Percentiles rank a stretch among this genome's conserved stretches.
These are phyloP conservation scores for Diplocarpon mali DNA, from an alignment of 2,329 filamentous ascomycete species.

Conservation along the genomic window DNA sequence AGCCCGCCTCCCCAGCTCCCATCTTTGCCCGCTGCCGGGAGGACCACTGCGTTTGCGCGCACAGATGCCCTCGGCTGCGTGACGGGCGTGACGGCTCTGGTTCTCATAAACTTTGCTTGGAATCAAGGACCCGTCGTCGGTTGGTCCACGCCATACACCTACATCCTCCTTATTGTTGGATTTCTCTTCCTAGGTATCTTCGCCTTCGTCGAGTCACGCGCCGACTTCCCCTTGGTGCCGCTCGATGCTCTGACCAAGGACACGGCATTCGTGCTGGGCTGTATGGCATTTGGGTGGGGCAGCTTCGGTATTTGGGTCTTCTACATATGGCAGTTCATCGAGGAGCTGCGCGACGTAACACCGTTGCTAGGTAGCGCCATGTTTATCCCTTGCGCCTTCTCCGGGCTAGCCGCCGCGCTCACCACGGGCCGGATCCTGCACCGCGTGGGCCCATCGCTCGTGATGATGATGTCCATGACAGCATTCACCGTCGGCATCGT, in stretches of 20 bases:
- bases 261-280: slow-evolving; percentile 35
- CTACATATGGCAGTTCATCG: slow-evolving; percentile 20
- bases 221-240: slow-evolving; percentile 45
- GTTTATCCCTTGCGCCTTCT: slow-evolving; percentile 21
- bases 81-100: slow-evolving; percentile 37
- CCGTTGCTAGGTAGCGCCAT: slow-evolving; percentile 26
- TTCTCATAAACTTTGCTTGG: slow-evolving; percentile 45
- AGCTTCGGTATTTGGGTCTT: slow-evolving; percentile 24
- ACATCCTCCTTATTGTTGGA: slow-evolving; percentile 44
- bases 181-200: slow-evolving; percentile 43
- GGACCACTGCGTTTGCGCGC: slow-evolving; percentile 13
- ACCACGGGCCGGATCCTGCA: slow-evolving; percentile 28
- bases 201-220: slow-evolving; percentile 37
- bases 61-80: slow-evolving; percentile 35
- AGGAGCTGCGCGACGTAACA: slow-evolving; percentile 20
- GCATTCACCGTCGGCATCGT: slow-evolving; percentile 32
- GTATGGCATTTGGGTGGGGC: slow-evolving; percentile 21
- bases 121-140: slow-evolving; percentile 29
- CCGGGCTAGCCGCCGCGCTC: slow-evolving; percentile 27
- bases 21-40: slow-evolving; percentile 20
- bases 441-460: slow-evolving; percentile 23
- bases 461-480: slow-evolving; percentile 28
- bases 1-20: slow-evolving; percentile 25
- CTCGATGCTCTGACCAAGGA: slow-evolving; percentile 38
- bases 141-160: slow-evolving; percentile 20